These are phyloP conservation scores for Aspergillus sp. DNA, from an alignment of 2,329 filamentous ascomycete genomes.

Conservation along the genomic window DNA sequence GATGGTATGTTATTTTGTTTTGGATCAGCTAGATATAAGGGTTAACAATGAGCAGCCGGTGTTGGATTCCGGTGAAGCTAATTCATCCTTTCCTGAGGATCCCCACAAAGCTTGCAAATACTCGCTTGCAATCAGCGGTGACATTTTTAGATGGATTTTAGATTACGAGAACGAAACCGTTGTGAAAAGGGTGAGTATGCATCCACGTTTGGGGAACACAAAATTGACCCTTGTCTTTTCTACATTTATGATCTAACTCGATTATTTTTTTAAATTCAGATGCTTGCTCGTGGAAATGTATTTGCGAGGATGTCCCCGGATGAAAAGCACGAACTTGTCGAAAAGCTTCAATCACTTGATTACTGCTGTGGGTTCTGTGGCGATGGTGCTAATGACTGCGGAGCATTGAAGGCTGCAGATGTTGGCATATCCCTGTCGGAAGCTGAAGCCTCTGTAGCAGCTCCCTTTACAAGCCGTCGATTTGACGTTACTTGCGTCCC, in stretches of 20 bases:
- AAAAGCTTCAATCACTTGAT: constrained; percentile 93
- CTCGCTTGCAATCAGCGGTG: constrained; percentile 83
- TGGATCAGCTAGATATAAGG: background rate
- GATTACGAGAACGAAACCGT: constrained; percentile 84
- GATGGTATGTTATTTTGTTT: constrained; percentile 48
- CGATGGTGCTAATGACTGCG: constrained; percentile 96
- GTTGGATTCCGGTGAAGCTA: constrained; percentile 66
- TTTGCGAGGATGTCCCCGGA: constrained; percentile 99
- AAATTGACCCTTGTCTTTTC: background rate
- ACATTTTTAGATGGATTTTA: constrained; percentile 94
- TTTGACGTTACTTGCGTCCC: constrained; percentile 97
- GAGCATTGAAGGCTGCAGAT: constrained; percentile 93
- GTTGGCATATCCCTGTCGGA: constrained; percentile 97
- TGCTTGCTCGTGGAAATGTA: constrained; percentile 88
- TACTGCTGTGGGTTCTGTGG: constrained; percentile 97
- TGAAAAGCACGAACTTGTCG: constrained; percentile 95
- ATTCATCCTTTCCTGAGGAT: constrained; percentile 83
- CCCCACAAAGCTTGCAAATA: constrained; percentile 81
- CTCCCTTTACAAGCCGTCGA: constrained; percentile 90
- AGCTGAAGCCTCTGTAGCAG: constrained; percentile 96
- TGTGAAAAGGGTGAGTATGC: constrained; percentile 61
- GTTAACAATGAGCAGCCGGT: constrained; percentile 58
- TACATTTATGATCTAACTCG: background rate
- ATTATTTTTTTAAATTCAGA: constrained; percentile 47
- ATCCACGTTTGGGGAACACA: background rate